Conservation (phyloP, 805 yeast species). For the Candida glaebosa region DNA sequence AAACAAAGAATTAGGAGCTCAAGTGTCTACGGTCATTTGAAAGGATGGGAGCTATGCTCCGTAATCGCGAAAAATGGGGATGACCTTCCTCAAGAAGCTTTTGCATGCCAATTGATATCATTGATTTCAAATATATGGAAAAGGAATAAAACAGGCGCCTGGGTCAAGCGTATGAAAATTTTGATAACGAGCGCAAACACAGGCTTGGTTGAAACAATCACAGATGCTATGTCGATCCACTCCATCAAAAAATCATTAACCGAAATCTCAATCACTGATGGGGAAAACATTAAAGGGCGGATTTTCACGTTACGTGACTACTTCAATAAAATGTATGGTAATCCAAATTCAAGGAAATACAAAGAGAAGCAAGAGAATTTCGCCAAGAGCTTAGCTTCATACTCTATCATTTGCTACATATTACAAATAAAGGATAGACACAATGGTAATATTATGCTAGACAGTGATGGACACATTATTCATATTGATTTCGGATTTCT, state of each 20-base stretch:
- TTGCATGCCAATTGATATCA: slow-evolving; percentile 91
- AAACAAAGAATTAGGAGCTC: slow-evolving; percentile 74
- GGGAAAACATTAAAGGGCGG: slow-evolving; percentile 66
- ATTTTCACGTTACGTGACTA: slow-evolving; percentile 77
- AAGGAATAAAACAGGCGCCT: slow-evolving; percentile 60
- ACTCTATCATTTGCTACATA: slow-evolving; percentile 84
- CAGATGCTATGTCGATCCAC: slow-evolving; percentile 89
- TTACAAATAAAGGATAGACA: slow-evolving; percentile 95
- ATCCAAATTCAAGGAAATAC: slow-evolving; percentile 48
- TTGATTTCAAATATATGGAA: slow-evolving; percentile 87
- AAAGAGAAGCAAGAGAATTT: slow-evolving; percentile 80
- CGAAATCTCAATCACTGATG: slow-evolving; percentile 61
- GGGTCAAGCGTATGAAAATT: slow-evolving; percentile 94
- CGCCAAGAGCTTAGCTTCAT: slow-evolving; percentile 83
- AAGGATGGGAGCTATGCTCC: slow-evolving; percentile 92
- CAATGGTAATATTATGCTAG: slow-evolving; percentile 96
- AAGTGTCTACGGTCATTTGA: slow-evolving; percentile 79
- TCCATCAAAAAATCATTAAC: slow-evolving; percentile 92
- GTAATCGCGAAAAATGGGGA: slow-evolving; percentile 96
- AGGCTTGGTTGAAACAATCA: slow-evolving; percentile 93
- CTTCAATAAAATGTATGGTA: slow-evolving; percentile 73
- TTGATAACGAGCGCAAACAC: slow-evolving; percentile 85
- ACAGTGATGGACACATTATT: slow-evolving; percentile 90
- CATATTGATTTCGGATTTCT: slow-evolving; percentile 95
- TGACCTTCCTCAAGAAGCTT: slow-evolving; percentile 94